Evolutionary conservation across 2,329 filamentous ascomycete genomes (phyloP), one percentile per base, ranked within the genome.

Genomic region (Macrophomina tecta): DNA sequence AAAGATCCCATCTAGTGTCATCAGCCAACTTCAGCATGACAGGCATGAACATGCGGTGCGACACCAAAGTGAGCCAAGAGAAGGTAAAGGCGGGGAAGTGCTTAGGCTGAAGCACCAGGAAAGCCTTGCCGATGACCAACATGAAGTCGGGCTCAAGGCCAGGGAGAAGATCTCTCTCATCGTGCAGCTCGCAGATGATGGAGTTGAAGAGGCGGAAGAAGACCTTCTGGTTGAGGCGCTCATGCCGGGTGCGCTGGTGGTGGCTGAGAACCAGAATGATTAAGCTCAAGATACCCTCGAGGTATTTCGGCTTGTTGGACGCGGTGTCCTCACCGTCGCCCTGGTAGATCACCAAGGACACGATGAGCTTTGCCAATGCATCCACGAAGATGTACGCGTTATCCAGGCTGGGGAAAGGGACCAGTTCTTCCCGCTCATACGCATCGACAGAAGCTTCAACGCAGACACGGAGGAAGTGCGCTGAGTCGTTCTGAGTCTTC

Each of bases 151-250:
- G 83, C 69, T 87, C 86, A 71, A 92, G 90, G 23, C 85, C 74
- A 42, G 69, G 72, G 79, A 65, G 71, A 30, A 55, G 34, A 16
- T 78, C 75, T 62, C 78, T 89, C 83, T 53, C 84, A 77, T 40
- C 90, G 84, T 68, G 89, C 66, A 94, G 85, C 72, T 95, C 90
- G 77, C 91, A 92, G 4, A 99, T 84, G 56, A 97, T 85, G 73
- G 91, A 86, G 0, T 93, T 94, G 75, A 97, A 91, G 49, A 99
- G 85, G 53, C 94, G 89, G 86, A 94, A 95, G 83, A 97, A 98
- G 36, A 96, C 89, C 69, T 92, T 90, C 74, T 94, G 91, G 73
- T 93, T 94, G 82, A 97, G 94, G 46, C 85, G 86, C 64, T 97
- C 93, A 4, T 89, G 91, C 53, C 90, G 88, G 78, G 90, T 92